These are phyloP conservation scores for Candolleomyces efflorescens DNA, from an alignment of 768 basidiomycete species.

Conservation along the genomic window DNA sequence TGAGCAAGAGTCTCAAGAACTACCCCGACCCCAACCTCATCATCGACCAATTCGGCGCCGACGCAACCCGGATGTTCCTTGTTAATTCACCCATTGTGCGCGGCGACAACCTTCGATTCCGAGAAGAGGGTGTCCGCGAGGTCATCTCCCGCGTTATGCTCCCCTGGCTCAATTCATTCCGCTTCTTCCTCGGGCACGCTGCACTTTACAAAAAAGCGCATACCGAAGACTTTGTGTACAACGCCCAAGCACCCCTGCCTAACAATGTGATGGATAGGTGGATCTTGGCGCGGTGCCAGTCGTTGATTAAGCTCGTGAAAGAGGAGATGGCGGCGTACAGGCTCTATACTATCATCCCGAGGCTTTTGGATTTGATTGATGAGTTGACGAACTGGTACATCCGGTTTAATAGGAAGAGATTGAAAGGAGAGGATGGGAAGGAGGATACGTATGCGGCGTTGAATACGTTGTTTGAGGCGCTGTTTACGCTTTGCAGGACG, in stretches of 20 bases:
- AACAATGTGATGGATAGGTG: conserved; percentile 98
- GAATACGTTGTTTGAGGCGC: conserved; percentile 93
- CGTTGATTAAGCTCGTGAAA: conserved; percentile 85
- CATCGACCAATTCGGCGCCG: conserved; percentile 90
- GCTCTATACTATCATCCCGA: conserved; percentile 96
- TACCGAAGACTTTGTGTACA: conserved; percentile 77
- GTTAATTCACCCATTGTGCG: conserved; percentile 99
- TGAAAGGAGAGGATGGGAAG: conserved; percentile 92
- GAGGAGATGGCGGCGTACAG: conserved; percentile 97
- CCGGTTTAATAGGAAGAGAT: conserved; percentile 91
- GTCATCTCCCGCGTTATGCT: conserved; percentile 94
- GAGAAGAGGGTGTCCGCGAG: conserved; percentile 96
- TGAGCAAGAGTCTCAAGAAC: conserved; percentile 97
- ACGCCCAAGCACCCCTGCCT: conserved; percentile 78
- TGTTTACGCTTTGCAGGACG: conserved; percentile 91
- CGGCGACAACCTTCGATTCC: conserved; percentile 95
- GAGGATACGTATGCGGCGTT: conserved; percentile 86
- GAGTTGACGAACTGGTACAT: conserved; percentile 99
- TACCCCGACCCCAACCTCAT: conserved; percentile 94
- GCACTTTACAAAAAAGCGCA: conserved; percentile 79
- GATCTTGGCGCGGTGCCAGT: conserved; percentile 98
- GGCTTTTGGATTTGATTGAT: conserved; percentile 85
- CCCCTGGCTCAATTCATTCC: conserved; percentile 98
- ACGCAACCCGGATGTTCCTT: conserved; percentile 97
- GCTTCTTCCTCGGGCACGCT: conserved; percentile 97